Evolutionary conservation across 176 grass and related monocot genomes (phyloP).

Genomic region (Tillandsia leiboldiana): DNA sequence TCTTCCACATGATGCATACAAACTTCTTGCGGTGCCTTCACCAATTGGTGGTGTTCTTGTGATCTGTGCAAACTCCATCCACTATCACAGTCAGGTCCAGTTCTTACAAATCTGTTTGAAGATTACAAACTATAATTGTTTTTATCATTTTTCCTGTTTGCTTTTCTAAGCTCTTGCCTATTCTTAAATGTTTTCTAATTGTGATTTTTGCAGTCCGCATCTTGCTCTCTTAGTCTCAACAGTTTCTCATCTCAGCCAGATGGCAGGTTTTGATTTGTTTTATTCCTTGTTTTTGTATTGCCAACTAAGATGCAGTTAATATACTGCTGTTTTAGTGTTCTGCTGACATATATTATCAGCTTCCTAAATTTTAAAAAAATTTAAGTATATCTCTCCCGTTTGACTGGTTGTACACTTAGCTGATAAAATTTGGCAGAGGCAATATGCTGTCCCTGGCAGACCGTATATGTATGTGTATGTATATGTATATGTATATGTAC

Average conservation of each 20-base stretch:
- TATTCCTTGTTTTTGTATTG: slow-evolving; percentile 6
- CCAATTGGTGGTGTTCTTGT: slow-evolving; percentile 94
- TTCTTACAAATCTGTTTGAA: slow-evolving; percentile 13
- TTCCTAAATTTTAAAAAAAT: too few relatives aligned
- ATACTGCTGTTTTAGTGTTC: too few relatives aligned
- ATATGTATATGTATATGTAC: background rate
- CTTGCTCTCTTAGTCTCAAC: slow-evolving; percentile 83
- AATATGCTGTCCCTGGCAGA: too few relatives aligned
- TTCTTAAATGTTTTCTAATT: slow-evolving; percentile 14
- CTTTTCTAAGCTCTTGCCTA: slow-evolving; percentile 14
- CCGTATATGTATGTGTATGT: background rate
- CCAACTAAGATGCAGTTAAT: background rate
- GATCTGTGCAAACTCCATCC: slow-evolving; percentile 78
- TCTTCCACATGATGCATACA: slow-evolving; percentile 82
- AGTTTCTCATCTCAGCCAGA: slow-evolving; percentile 63
- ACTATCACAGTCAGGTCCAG: slow-evolving; percentile 86
- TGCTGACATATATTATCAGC: background rate
- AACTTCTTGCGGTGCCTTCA: slow-evolving; percentile 80
- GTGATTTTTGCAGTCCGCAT: slow-evolving; percentile 61
- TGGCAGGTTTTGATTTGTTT: slow-evolving; percentile 46
- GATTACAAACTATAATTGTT: background rate
- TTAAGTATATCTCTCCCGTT: too few relatives aligned
- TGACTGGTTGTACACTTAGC: too few relatives aligned
- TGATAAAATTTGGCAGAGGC: too few relatives aligned
- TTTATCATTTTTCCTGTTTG: slow-evolving; percentile 3